Evolutionary conservation across 1,284 basidiomycete species (phyloP).

Genomic region (Amylostereum areolatum): DNA sequence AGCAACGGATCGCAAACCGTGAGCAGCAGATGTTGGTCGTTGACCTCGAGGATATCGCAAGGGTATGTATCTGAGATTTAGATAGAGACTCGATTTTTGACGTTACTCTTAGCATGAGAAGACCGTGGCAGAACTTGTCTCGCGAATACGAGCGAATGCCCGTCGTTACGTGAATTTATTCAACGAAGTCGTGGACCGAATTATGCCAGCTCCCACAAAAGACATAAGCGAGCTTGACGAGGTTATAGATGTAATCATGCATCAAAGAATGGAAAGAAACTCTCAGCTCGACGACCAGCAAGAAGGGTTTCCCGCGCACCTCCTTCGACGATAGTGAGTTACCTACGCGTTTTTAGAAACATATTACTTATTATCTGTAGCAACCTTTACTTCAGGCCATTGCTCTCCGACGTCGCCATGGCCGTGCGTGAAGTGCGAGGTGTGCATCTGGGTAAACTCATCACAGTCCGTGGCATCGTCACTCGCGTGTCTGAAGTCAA

Average conservation of each 20-base stretch:
- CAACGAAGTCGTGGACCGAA: conserved; percentile 83
- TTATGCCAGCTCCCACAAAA: conserved; percentile 82
- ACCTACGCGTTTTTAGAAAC: neutral
- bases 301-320: conserved; percentile 81
- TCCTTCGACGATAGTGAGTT: conserved; percentile 92
- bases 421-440: conserved; percentile 92
- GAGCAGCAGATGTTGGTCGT: conserved; percentile 82
- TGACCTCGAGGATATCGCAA: conserved; percentile 75
- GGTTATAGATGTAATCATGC: conserved; percentile 91
- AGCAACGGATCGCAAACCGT: conserved; percentile 92
- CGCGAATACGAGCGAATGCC: conserved; percentile 78
- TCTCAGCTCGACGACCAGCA: conserved; percentile 64
- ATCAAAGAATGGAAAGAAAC: conserved; percentile 88
- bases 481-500: conserved; percentile 99
- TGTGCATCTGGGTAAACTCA: conserved; percentile 81
- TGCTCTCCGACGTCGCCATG: conserved; percentile 66
- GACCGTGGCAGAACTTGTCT: conserved; percentile 60
- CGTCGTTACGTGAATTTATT: conserved; percentile 91
- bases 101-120: conserved; percentile 51
- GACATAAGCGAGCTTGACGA: conserved; percentile 88
- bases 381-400: conserved; percentile 90
- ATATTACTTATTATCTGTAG: conserved; percentile 35
- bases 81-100: neutral
- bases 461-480: conserved; percentile 96
- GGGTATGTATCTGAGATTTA: conserved; percentile 34